These are phyloP conservation scores for Tolypocladium cylindrosporum DNA, from an alignment of 2,329 filamentous ascomycete species.

Conservation along the genomic window DNA sequence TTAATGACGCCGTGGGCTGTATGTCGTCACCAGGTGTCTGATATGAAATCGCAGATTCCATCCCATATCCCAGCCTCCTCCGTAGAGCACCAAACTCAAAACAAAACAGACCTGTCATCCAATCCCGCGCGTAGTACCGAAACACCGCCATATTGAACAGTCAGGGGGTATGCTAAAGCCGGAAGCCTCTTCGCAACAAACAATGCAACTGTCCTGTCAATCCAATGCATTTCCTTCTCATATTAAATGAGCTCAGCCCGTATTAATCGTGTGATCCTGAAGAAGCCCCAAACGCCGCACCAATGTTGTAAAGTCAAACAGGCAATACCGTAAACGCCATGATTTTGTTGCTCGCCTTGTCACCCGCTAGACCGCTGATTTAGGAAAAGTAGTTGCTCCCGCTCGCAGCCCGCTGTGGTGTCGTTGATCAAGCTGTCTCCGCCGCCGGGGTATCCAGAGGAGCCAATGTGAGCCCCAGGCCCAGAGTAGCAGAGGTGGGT, in stretches of 20 bases:
- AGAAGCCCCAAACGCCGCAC: slow-evolving; percentile 7
- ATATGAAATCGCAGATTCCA: background rate
- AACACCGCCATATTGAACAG: background rate
- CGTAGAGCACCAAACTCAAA: background rate
- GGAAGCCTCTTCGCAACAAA: slow-evolving; percentile 1
- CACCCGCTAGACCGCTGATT: background rate
- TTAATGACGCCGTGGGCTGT: too few species aligned
- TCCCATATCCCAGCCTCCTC: background rate
- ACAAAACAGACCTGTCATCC: background rate
- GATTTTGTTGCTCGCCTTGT: background rate
- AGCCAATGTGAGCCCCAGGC: slow-evolving; percentile 15
- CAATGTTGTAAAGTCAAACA: slow-evolving; percentile 1
- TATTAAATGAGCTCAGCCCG: background rate
- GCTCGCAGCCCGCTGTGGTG: slow-evolving; percentile 4
- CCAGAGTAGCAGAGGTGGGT: slow-evolving; percentile 11
- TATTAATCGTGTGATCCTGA: background rate
- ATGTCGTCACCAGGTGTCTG: background rate
- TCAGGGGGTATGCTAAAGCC: background rate
- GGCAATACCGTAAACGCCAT: background rate
- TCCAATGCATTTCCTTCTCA: background rate
- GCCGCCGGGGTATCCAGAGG: slow-evolving; percentile 13
- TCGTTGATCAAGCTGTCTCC: slow-evolving; percentile 7
- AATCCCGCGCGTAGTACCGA: background rate
- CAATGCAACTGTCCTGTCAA: background rate
- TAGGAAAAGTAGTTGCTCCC: background rate